Evolutionary conservation across 2,329 filamentous ascomycete species (phyloP), one percentile per base, ranked within the genome.

Genomic region (Acephala macrosclerotiorum): DNA sequence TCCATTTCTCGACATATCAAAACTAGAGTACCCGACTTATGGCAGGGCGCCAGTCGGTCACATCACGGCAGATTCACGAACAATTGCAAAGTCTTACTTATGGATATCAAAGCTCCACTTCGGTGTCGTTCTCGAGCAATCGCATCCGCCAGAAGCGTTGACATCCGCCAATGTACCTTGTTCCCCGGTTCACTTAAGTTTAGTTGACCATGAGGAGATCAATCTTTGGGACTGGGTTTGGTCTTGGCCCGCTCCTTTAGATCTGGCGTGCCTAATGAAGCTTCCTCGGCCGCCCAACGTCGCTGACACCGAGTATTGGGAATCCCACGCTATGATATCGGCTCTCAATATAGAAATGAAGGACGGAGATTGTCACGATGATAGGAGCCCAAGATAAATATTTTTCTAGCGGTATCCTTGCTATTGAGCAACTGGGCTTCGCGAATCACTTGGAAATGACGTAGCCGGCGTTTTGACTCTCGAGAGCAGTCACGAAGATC

Each of bases 231-330:
- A 14, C 55, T 40, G 40, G 55, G 20, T 38, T 51, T 29, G 36
- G 58, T 38, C 51, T 65, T 64, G 64, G 66, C 57, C 66, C 64
- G 64, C 66, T 26, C 64, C 64, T 53, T 66, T 65, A 22, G 51
- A 35, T 53, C 51, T 42, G 38, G 26, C 29, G 4, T 45, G 45
- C 20, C 58, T 33, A 53, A 47, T 36, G 35, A 58, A 42, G 47
- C 53, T 36, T 55, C 38, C 22, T 64, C 53, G 58, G 66, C 64
- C 66, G 14, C 53, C 51, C 38, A 61, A 9, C 38, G 40, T 42
- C 36, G 57, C 38, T 59, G 45, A 53, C 38, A 22, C 60, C 60
- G 64, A 63, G 58, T 57, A 58, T 33, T 58, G 53, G 14, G 6
- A 26, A 40, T 49, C 35, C 51, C 35, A 49, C 11, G 38, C 47